A percentile compares a stretch with the other conserved stretches of the same genome.
Evolutionary conservation across 306 rosid species (phyloP).

Genomic region (Trifolium dubium): DNA sequence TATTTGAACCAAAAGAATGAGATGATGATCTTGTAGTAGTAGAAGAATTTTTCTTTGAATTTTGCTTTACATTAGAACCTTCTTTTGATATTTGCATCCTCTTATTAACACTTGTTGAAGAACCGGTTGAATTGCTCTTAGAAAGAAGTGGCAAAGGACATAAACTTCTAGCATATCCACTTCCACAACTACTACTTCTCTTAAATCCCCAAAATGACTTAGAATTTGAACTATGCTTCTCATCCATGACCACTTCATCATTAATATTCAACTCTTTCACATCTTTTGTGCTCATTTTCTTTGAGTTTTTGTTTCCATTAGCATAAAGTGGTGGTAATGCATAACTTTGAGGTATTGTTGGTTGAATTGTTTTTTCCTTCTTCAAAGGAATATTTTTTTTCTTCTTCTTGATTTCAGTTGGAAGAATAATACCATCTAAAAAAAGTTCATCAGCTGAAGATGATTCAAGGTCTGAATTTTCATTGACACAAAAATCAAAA

Average conservation of each 20-base stretch:
- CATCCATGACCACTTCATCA: slow-evolving; percentile 49
- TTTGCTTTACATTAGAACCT: slow-evolving; percentile 51
- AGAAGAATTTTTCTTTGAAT: slow-evolving; percentile 44
- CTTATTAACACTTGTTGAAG: slow-evolving; percentile 61
- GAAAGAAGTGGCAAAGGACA: slow-evolving; percentile 88
- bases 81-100: slow-evolving; percentile 54
- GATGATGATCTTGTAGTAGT: slow-evolving; percentile 45
- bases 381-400: slow-evolving; percentile 37
- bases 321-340: slow-evolving; percentile 29
- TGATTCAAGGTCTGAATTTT: slow-evolving; percentile 64
- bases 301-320: slow-evolving; percentile 35
- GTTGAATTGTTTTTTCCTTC: slow-evolving; percentile 33
- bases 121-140: slow-evolving; percentile 82
- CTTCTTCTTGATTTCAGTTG: slow-evolving; percentile 68
- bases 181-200: slow-evolving; percentile 90
- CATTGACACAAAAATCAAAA: slow-evolving; percentile 76
- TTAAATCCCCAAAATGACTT: slow-evolving; percentile 85
- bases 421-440: slow-evolving; percentile 73
- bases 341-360: slow-evolving; percentile 19
- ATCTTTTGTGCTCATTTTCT: slow-evolving; percentile 50
- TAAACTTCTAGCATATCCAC: slow-evolving; percentile 75
- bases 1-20: slow-evolving; percentile 34
- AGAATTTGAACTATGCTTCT: slow-evolving; percentile 57
- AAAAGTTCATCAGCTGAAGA: slow-evolving; percentile 91
- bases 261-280: slow-evolving; percentile 31